Conservation (phyloP, 495 filamentous ascomycete genomes). For the Annulohypoxylon bovei region DNA sequence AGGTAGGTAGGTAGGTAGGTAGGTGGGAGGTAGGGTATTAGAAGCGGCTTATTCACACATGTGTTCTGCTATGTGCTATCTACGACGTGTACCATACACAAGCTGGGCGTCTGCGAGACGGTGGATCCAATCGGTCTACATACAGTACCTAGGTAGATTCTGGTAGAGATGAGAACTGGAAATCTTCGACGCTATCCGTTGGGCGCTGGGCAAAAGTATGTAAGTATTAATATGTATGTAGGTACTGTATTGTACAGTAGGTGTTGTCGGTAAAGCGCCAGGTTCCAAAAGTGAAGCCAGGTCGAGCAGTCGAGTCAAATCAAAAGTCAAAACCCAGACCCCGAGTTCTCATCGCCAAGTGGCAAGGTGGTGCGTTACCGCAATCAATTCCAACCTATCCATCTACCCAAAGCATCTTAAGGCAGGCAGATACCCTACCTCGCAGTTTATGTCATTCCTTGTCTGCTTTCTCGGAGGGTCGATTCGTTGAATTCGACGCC, state of each 20-base stretch:
- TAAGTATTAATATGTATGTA: not conserved
- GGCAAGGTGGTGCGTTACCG: not conserved
- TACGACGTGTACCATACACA: not conserved
- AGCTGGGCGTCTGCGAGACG: not conserved
- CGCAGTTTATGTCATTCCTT: not conserved
- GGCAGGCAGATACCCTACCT: slow-evolving; percentile 2
- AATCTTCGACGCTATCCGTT: not conserved
- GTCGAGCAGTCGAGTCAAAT: slow-evolving; percentile 8
- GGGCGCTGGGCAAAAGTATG: not conserved
- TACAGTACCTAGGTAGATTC: not conserved
- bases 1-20: not conserved
- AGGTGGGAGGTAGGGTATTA: not conserved
- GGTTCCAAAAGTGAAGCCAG: slow-evolving; percentile 7
- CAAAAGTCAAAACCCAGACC: slow-evolving; percentile 3
- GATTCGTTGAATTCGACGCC: slow-evolving; percentile 5
- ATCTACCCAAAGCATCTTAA: not conserved
- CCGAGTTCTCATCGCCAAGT: slow-evolving; percentile 17
- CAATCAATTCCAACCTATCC: slow-evolving; percentile 14
- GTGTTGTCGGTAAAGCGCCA: not conserved
- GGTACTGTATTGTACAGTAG: not conserved
- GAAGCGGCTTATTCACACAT: not conserved
- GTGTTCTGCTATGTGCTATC: not conserved
- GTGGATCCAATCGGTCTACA: not conserved
- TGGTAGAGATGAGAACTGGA: not conserved
- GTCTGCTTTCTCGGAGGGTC: not conserved